Percentiles rank a stretch among this genome's conserved stretches.
Conservation (phyloP, 345 rosid species). For the Arabidopsis arenosa region DNA sequence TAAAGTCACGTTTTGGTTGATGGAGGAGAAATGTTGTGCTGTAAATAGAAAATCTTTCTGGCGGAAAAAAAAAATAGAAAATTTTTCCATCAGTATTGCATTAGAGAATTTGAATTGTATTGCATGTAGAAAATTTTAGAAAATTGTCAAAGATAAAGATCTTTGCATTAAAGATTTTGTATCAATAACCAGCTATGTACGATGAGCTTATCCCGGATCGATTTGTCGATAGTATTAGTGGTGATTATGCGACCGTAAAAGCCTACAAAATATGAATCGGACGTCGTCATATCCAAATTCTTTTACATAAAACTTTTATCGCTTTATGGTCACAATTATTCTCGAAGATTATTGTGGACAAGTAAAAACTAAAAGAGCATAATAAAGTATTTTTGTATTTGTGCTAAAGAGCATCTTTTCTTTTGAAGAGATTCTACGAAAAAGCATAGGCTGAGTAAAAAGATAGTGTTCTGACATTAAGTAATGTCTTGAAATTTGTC, state of each 20-base stretch:
- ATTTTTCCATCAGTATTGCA: not conserved
- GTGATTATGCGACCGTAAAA: too few relatives aligned
- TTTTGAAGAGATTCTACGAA: conserved; percentile 15
- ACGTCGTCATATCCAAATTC: not conserved
- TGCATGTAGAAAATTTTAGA: not conserved
- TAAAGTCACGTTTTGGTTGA: not conserved
- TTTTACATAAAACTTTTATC: not conserved
- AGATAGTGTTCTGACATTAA: not conserved
- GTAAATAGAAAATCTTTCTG: too few relatives aligned
- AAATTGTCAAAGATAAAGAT: not conserved
- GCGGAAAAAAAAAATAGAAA: too few relatives aligned
- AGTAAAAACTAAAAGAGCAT: not conserved
- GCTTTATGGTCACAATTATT: not conserved
- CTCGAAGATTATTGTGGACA: conserved; percentile 2
- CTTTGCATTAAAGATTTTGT: too few relatives aligned
- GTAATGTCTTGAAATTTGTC: too few relatives aligned
- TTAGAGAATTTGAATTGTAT: not conserved
- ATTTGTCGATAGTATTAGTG: too few relatives aligned
- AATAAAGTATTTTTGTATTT: not conserved
- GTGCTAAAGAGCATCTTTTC: not conserved
- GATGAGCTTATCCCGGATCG: too few relatives aligned
- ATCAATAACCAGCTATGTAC: too few relatives aligned
- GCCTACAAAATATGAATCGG: not conserved
- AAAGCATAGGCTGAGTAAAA: not conserved
- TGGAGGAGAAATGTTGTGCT: not conserved